A percentile compares a stretch with the other conserved stretches of the same genome.
Evolutionary conservation across 441 rosid genomes (phyloP).

Genomic region (Gossypium aridum): DNA sequence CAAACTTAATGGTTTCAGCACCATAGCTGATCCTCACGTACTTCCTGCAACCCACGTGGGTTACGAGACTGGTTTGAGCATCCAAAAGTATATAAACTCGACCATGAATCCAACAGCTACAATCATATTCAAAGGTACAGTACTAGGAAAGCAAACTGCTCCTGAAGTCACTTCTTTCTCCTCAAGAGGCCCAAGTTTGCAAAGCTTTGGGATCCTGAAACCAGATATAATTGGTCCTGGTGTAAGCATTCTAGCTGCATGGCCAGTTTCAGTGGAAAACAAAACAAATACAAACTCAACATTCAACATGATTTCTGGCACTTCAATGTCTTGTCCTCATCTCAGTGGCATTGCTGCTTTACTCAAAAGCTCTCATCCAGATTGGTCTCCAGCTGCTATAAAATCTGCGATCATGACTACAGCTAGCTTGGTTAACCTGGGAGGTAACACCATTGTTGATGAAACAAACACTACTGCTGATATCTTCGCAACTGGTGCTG

Average conservation of each 20-base stretch:
- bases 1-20: conserved; percentile 18
- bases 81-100: conserved; percentile 28
- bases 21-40: conserved; percentile 26
- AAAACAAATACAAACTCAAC: conserved; percentile 22
- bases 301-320: conserved; percentile 36
- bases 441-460: conserved; percentile 30
- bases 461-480: conserved; percentile 24
- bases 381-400: conserved; percentile 36
- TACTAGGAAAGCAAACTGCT: conserved; percentile 28
- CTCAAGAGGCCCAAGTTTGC: conserved; percentile 40
- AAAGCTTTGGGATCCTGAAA: conserved; percentile 33
- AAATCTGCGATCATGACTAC: conserved; percentile 40
- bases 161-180: conserved; percentile 45
- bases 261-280: conserved; percentile 28
- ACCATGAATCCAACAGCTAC: conserved; percentile 26
- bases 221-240: conserved; percentile 35
- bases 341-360: conserved; percentile 32
- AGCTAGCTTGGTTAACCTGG: conserved; percentile 20
- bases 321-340: conserved; percentile 44
- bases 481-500: conserved; percentile 39
- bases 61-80: conserved; percentile 18
- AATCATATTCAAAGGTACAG: conserved; percentile 29
- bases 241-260: conserved; percentile 34
- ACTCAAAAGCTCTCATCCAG: conserved; percentile 30
- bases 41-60: conserved; percentile 36